Conservation (phyloP, 129 eudicot genomes). For the Calendula officinalis region DNA sequence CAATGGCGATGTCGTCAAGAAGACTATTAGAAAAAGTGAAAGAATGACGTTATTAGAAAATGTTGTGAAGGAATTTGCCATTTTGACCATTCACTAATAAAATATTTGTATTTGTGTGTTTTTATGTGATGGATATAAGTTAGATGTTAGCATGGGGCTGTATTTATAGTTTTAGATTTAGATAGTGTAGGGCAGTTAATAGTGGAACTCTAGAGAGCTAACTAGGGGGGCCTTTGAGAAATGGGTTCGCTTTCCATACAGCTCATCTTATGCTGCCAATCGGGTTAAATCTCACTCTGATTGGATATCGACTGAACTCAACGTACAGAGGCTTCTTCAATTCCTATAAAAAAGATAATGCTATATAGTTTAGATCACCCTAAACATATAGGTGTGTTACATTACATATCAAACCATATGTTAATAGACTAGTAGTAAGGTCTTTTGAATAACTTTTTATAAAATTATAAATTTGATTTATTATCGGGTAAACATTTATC, state of each 20-base stretch:
- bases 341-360: conserved; percentile 16
- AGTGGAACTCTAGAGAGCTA: conserved; percentile 20
- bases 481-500: too few species aligned
- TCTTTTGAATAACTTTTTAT: background rate
- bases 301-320: conserved; percentile 18
- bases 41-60: conserved; percentile 20
- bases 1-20: conserved; percentile 12
- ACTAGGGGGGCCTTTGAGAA: conserved; percentile 25
- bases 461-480: too few species aligned
- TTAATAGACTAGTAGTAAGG: background rate
- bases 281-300: conserved; percentile 11
- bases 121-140: conserved; percentile 18
- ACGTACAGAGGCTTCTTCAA: conserved; percentile 5
- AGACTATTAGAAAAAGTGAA: conserved; percentile 11
- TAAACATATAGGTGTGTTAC: background rate
- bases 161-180: conserved; percentile 16
- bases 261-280: conserved; percentile 66
- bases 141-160: conserved; percentile 13
- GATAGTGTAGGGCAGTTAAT: conserved; percentile 24
- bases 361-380: background rate
- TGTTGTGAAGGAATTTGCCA: conserved; percentile 16
- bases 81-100: conserved; percentile 16
- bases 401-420: background rate
- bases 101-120: conserved; percentile 22
- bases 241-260: conserved; percentile 47